These are phyloP conservation scores for Nemania serpens DNA, from an alignment of 2,329 filamentous ascomycete genomes.

Conservation along the genomic window DNA sequence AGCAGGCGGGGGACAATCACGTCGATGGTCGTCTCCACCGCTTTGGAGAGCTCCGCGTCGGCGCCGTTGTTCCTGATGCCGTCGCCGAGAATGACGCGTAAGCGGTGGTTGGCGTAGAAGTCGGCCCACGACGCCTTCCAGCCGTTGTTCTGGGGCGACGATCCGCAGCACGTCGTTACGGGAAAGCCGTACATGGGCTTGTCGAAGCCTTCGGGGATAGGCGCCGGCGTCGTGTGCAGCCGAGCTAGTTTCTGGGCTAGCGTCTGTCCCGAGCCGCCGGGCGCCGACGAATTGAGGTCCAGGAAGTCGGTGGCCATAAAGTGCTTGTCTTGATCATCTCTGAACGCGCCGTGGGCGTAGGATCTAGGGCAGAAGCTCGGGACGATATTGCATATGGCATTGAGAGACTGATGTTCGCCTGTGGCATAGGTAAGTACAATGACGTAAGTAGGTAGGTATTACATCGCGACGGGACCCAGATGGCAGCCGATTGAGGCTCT, in stretches of 20 bases:
- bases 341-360: slow-evolving; percentile 70
- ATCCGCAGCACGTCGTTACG: slow-evolving; percentile 82
- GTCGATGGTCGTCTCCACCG: slow-evolving; percentile 67
- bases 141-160: slow-evolving; percentile 79
- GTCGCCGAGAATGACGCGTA: slow-evolving; percentile 66
- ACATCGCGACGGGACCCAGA: neutral
- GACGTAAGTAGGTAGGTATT: neutral
- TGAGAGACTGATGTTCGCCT: slow-evolving; percentile 84
- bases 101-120: slow-evolving; percentile 79
- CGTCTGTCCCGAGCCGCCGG: slow-evolving; percentile 55
- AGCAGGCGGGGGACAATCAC: slow-evolving; percentile 78
- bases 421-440: slow-evolving; percentile 15
- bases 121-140: slow-evolving; percentile 78
- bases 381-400: slow-evolving; percentile 74
- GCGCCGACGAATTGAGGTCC: slow-evolving; percentile 57
- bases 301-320: slow-evolving; percentile 82
- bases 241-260: slow-evolving; percentile 78
- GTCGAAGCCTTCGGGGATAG: slow-evolving; percentile 61
- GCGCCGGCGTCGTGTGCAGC: slow-evolving; percentile 77
- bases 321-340: slow-evolving; percentile 54
- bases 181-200: slow-evolving; percentile 80
- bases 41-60: slow-evolving; percentile 63
- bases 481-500: neutral
- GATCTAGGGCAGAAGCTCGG: slow-evolving; percentile 77
- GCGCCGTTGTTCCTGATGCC: slow-evolving; percentile 65